These are phyloP conservation scores for Russula earlei DNA, from an alignment of 768 basidiomycete species.

Conservation along the genomic window DNA sequence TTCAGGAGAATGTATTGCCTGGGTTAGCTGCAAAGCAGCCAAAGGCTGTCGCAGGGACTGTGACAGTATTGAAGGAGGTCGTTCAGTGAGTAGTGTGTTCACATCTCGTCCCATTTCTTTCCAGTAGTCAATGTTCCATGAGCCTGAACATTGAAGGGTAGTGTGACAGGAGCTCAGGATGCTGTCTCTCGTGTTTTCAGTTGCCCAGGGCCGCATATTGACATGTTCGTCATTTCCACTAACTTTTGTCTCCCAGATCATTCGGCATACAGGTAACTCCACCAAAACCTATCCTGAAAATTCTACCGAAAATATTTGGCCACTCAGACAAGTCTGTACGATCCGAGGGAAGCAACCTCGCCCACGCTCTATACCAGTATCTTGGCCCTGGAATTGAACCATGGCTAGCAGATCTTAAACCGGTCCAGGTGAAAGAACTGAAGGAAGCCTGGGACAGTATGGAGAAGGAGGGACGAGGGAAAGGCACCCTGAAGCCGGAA, in stretches of 20 bases:
- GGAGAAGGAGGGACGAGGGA: slow-evolving; percentile 80
- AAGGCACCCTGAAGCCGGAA: slow-evolving; percentile 70
- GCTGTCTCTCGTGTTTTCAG: not conserved
- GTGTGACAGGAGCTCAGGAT: not conserved
- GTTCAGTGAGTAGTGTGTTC: slow-evolving; percentile 48
- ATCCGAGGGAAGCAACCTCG: slow-evolving; percentile 75
- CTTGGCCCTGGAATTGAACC: slow-evolving; percentile 74
- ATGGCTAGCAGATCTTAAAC: slow-evolving; percentile 84
- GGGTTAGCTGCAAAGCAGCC: slow-evolving; percentile 91
- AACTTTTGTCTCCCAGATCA: slow-evolving; percentile 34
- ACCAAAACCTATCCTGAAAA: slow-evolving; percentile 73
- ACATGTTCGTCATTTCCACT: not conserved
- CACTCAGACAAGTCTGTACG: slow-evolving; percentile 95
- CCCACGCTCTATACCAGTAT: slow-evolving; percentile 72
- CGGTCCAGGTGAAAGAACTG: slow-evolving; percentile 93
- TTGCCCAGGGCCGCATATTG: not conserved
- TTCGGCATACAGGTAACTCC: slow-evolving; percentile 75
- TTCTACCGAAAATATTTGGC: slow-evolving; percentile 85
- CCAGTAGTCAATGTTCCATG: not conserved
- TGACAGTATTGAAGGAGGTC: slow-evolving; percentile 73
- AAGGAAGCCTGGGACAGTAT: slow-evolving; percentile 81
- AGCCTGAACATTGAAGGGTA: not conserved
- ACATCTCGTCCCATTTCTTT: not conserved
- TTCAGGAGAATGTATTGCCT: slow-evolving; percentile 54
- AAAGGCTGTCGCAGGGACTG: slow-evolving; percentile 77